phyloP scores from a whole-genome alignment of 805 yeast genomes.

The Ogataea dorogensis region DNA sequence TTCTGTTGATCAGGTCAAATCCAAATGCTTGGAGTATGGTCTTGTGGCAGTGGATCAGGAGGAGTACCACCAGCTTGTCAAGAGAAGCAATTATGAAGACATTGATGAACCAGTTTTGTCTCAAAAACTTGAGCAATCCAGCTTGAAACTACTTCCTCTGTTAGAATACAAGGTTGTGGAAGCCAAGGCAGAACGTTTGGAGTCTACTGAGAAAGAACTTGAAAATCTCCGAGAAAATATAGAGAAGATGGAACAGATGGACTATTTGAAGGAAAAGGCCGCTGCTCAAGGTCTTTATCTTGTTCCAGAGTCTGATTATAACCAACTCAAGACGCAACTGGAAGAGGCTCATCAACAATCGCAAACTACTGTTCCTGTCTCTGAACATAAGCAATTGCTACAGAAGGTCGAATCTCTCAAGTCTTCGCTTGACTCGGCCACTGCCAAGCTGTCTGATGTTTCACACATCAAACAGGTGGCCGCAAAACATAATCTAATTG shows the following conservation, averaged over 20 bases:
- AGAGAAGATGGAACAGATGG: slow-evolving; percentile 34
- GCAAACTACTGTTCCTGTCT: slow-evolving; percentile 10
- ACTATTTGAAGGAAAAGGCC: slow-evolving; percentile 31
- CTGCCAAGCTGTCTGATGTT: slow-evolving; percentile 19
- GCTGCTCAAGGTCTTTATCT: slow-evolving; percentile 24
- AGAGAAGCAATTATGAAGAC: slow-evolving; percentile 20
- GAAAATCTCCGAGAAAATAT: slow-evolving; percentile 11
- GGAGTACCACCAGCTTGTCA: slow-evolving; percentile 26
- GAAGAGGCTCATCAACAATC: slow-evolving; percentile 24
- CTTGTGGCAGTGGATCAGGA: slow-evolving; percentile 21
- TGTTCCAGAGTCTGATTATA: slow-evolving; percentile 12
- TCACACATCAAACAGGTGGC: slow-evolving; percentile 28
- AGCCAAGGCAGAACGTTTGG: slow-evolving; percentile 10
- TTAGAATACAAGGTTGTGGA: slow-evolving; percentile 8
- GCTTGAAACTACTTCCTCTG: slow-evolving; percentile 17
- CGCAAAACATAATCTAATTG: slow-evolving; percentile 8
- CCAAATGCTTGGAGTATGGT: slow-evolving; percentile 13
- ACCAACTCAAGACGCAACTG: slow-evolving; percentile 1
- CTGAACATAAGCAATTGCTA: slow-evolving; percentile 9
- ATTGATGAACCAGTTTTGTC: slow-evolving; percentile 19
- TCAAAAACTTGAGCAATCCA: slow-evolving; percentile 19
- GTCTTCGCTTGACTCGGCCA: slow-evolving; percentile 5
- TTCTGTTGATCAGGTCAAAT: slow-evolving; percentile 11
- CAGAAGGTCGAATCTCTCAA: neutral
- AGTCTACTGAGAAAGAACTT: slow-evolving; percentile 13